These are phyloP conservation scores for Ustilaginoidea virens DNA, from an alignment of 2,329 filamentous ascomycete species.

Conservation along the genomic window DNA sequence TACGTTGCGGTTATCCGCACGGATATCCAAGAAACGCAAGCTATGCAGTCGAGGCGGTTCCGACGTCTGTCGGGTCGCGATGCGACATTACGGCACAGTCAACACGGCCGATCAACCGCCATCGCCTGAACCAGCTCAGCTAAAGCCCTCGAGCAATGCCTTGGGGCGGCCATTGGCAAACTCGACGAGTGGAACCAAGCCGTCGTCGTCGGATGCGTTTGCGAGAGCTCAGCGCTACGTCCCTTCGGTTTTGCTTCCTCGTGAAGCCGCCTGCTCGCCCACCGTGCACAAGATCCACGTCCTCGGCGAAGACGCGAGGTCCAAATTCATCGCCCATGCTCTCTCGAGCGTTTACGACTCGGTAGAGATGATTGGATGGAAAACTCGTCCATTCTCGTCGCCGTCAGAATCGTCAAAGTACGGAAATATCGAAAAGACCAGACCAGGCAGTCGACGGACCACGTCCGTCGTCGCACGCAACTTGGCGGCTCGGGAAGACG, in stretches of 20 bases:
- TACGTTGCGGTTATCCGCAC: slow-evolving; percentile 27
- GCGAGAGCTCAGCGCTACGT: slow-evolving; percentile 18
- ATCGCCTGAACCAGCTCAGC: slow-evolving; percentile 9
- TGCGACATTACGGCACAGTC: slow-evolving; percentile 16
- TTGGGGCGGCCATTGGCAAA: slow-evolving; percentile 11
- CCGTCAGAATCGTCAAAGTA: slow-evolving; percentile 18
- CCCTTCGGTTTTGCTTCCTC: slow-evolving; percentile 20
- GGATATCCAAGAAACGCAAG: slow-evolving; percentile 20
- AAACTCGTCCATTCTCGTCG: slow-evolving; percentile 7
- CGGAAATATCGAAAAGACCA: slow-evolving; percentile 13
- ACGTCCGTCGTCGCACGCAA: slow-evolving; percentile 10
- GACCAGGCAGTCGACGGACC: slow-evolving; percentile 8
- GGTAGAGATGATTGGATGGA: slow-evolving; percentile 19
- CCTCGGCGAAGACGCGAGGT: slow-evolving; percentile 24
- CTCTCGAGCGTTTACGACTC: slow-evolving; percentile 25
- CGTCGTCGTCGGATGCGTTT: too few species aligned
- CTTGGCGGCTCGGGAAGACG: slow-evolving; percentile 5
- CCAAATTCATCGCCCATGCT: slow-evolving; percentile 25
- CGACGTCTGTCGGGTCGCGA: slow-evolving; percentile 21
- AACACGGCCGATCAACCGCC: slow-evolving; percentile 9
- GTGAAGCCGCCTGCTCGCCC: slow-evolving; percentile 15
- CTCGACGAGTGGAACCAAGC: slow-evolving; percentile 5
- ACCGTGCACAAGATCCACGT: slow-evolving; percentile 25
- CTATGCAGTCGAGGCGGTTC: slow-evolving; percentile 26
- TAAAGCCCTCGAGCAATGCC: slow-evolving; percentile 9